Conservation (phyloP, 495 filamentous ascomycete species). For the Penicillium soppii region DNA sequence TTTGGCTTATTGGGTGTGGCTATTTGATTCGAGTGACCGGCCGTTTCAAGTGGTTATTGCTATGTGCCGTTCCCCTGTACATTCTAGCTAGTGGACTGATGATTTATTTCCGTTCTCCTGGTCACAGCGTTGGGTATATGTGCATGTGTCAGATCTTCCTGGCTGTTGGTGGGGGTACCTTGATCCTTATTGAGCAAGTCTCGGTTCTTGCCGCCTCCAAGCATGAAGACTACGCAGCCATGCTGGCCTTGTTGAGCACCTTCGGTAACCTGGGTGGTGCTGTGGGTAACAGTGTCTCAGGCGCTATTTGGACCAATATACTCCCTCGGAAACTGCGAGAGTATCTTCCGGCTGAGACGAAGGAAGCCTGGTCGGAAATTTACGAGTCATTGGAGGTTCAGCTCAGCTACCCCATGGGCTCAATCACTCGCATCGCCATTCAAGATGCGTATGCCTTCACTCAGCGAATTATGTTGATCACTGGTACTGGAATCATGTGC, state of each 20-base stretch:
- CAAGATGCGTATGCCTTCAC: constrained; percentile 53
- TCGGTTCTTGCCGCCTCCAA: constrained; percentile 66
- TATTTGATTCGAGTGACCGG: constrained; percentile 52
- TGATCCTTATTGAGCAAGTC: constrained; percentile 65
- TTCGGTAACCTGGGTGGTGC: constrained; percentile 63
- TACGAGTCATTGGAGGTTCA: constrained; percentile 30
- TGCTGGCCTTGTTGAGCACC: constrained; percentile 42
- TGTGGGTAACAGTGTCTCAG: constrained; percentile 57
- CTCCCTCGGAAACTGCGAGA: constrained; percentile 55
- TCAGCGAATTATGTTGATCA: constrained; percentile 57
- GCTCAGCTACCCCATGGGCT: constrained; percentile 52
- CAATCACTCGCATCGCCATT: constrained; percentile 55
- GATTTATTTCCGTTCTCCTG: constrained; percentile 63
- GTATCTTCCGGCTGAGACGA: constrained; percentile 51
- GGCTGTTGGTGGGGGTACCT: constrained; percentile 59
- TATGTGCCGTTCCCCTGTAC: constrained; percentile 60
- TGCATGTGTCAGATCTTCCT: constrained; percentile 77
- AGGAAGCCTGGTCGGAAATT: constrained; percentile 15
- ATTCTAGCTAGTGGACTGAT: constrained; percentile 59
- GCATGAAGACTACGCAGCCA: constrained; percentile 53
- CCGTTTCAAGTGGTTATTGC: constrained; percentile 50
- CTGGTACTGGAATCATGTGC: constrained; percentile 43
- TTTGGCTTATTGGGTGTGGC: constrained; percentile 51
- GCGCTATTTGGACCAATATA: constrained; percentile 47
- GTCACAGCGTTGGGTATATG: constrained; percentile 59